These are phyloP conservation scores for Phylloporus arenicola DNA, from an alignment of 768 basidiomycete genomes.

Conservation along the genomic window DNA sequence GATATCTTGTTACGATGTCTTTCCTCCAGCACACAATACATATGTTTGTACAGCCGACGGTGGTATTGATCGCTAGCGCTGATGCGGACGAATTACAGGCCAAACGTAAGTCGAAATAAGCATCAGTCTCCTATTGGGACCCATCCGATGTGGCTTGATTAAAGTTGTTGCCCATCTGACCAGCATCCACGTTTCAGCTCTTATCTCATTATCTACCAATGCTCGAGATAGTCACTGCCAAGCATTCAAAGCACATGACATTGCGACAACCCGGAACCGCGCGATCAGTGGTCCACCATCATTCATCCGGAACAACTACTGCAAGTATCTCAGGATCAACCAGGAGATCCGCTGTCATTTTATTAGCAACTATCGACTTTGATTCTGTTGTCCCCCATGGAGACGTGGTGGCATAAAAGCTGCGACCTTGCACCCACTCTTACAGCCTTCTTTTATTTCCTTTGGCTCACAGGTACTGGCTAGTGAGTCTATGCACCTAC, in stretches of 20 bases:
- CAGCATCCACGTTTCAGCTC: no score
- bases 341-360: background rate
- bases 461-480: background rate
- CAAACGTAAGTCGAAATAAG: no score
- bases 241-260: no score
- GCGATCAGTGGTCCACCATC: background rate
- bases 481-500: background rate
- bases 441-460: background rate
- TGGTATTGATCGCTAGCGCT: background rate
- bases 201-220: no score
- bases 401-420: background rate
- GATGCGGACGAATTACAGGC: background rate
- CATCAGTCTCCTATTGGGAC: no score
- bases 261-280: background rate
- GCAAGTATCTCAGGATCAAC: background rate
- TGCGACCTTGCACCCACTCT: background rate
- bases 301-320: background rate
- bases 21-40: no score
- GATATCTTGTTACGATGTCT: background rate
- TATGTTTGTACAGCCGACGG: background rate
- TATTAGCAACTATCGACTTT: background rate
- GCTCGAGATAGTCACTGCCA: no score
- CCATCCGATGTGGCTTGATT: no score
- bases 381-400: background rate
- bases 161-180: no score